Evolutionary conservation across 768 basidiomycete species (phyloP).

Genomic region (Gloeopeniophorella convolvens): DNA sequence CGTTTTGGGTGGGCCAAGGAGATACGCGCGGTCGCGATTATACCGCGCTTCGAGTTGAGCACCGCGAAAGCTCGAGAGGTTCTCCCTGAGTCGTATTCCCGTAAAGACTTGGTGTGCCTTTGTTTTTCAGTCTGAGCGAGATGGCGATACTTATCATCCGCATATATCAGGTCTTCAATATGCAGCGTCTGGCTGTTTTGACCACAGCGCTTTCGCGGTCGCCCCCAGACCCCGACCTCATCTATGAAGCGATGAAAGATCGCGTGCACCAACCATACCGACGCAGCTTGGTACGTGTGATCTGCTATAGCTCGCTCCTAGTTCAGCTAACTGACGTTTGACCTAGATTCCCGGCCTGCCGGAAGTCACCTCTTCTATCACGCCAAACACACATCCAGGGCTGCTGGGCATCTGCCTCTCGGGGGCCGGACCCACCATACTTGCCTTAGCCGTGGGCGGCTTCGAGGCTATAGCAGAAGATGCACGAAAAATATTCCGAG

Average conservation of each 20-base stretch:
- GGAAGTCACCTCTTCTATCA: slow-evolving; percentile 83
- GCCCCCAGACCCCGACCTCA: slow-evolving; percentile 92
- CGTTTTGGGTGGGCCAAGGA: slow-evolving; percentile 78
- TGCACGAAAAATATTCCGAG: slow-evolving; percentile 66
- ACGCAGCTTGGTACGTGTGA: slow-evolving; percentile 60
- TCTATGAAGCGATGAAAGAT: slow-evolving; percentile 99
- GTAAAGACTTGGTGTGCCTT: slow-evolving; percentile 75
- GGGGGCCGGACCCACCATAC: slow-evolving; percentile 95
- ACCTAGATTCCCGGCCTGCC: slow-evolving; percentile 90
- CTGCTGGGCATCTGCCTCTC: slow-evolving; percentile 95
- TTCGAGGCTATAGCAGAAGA: slow-evolving; percentile 84
- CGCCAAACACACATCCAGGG: slow-evolving; percentile 87
- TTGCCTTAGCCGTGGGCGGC: slow-evolving; percentile 83
- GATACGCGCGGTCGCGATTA: slow-evolving; percentile 90
- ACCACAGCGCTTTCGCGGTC: slow-evolving; percentile 88
- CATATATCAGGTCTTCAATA: slow-evolving; percentile 79
- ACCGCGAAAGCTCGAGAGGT: slow-evolving; percentile 92
- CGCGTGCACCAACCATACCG: slow-evolving; percentile 96
- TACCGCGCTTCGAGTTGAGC: slow-evolving; percentile 92
- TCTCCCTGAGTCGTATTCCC: slow-evolving; percentile 75
- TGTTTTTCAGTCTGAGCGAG: not conserved
- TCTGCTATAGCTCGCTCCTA: not conserved
- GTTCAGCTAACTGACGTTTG: not conserved
- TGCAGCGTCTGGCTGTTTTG: slow-evolving; percentile 92
- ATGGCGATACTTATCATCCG: not conserved